These are phyloP conservation scores for Forsythia viridissima DNA, from an alignment of 257 asterid genomes.

Conservation along the genomic window DNA sequence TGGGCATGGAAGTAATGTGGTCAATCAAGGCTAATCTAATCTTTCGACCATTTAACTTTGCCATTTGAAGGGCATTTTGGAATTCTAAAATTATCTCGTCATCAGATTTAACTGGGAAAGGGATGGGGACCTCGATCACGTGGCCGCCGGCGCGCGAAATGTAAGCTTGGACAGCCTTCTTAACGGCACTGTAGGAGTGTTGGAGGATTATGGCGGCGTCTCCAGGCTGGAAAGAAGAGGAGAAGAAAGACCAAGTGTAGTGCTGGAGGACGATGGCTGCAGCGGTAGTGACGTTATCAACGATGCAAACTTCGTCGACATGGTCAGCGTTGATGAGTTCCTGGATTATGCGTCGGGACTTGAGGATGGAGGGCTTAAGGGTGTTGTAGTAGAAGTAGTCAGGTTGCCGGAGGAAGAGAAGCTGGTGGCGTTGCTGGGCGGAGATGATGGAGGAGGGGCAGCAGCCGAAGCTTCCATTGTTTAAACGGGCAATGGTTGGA, in stretches of 20 bases:
- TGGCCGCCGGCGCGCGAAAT: conserved; percentile 83
- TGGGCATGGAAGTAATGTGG: conserved; percentile 86
- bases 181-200: conserved; percentile 82
- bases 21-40: conserved; percentile 81
- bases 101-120: conserved; percentile 65
- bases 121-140: conserved; percentile 76
- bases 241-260: conserved; percentile 60
- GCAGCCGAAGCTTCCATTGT: conserved; percentile 77
- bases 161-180: conserved; percentile 77
- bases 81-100: conserved; percentile 60
- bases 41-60: conserved; percentile 48
- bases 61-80: conserved; percentile 56
- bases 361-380: conserved; percentile 52
- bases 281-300: conserved; percentile 94
- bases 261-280: conserved; percentile 83
- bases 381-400: conserved; percentile 44
- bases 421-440: conserved; percentile 43
- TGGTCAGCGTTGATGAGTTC: conserved; percentile 69
- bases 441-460: conserved; percentile 44
- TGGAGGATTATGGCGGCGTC: conserved; percentile 76
- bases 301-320: conserved; percentile 72
- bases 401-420: conserved; percentile 43
- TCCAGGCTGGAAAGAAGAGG: conserved; percentile 46
- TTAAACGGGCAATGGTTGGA: conserved; percentile 63
- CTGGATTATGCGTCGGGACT: conserved; percentile 54